A percentile compares a stretch with the other conserved stretches of the same genome.
Conservation (phyloP, 2,329 filamentous ascomycete species). For the Pseudogymnoascus sp. region DNA sequence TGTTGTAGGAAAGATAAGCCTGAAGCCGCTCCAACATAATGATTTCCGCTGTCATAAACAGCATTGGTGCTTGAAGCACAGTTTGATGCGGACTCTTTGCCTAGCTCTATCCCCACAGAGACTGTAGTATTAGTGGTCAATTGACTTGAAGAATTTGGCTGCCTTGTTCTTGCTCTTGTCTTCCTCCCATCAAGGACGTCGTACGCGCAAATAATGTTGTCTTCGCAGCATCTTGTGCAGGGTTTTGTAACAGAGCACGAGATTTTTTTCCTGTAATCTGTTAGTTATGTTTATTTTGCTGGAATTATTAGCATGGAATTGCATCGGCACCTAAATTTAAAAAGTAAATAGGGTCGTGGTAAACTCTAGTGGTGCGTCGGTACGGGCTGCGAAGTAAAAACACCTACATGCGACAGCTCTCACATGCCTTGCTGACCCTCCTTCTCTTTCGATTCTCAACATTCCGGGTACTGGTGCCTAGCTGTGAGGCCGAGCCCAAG, state of each 20-base stretch:
- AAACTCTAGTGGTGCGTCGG: background rate
- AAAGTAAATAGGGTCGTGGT: background rate
- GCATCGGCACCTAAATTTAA: background rate
- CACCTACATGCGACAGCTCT: constrained; percentile 15
- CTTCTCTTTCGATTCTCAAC: constrained; percentile 10
- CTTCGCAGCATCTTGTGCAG: constrained; percentile 3
- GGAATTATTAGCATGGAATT: background rate
- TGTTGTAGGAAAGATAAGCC: constrained; percentile 48
- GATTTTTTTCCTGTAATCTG: background rate
- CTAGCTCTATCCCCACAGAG: background rate
- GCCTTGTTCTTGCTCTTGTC: constrained; percentile 21
- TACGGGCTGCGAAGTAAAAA: background rate
- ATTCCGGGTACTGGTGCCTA: background rate
- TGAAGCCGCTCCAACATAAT: constrained; percentile 49
- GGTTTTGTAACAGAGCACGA: constrained; percentile 4
- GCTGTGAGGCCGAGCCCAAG: background rate
- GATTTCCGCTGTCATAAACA: constrained; percentile 35
- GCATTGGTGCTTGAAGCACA: background rate
- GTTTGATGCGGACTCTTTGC: background rate
- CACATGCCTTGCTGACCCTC: constrained; percentile 17
- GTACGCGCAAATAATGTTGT: background rate
- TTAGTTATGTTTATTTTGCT: background rate
- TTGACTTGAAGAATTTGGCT: background rate
- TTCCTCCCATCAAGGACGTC: constrained; percentile 1
- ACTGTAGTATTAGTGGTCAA: background rate